A percentile compares a stretch with the other conserved stretches of the same genome.
Evolutionary conservation across 192 early-diverging fungal genomes (phyloP).

Genomic region (Dimargaris xerosporica): DNA sequence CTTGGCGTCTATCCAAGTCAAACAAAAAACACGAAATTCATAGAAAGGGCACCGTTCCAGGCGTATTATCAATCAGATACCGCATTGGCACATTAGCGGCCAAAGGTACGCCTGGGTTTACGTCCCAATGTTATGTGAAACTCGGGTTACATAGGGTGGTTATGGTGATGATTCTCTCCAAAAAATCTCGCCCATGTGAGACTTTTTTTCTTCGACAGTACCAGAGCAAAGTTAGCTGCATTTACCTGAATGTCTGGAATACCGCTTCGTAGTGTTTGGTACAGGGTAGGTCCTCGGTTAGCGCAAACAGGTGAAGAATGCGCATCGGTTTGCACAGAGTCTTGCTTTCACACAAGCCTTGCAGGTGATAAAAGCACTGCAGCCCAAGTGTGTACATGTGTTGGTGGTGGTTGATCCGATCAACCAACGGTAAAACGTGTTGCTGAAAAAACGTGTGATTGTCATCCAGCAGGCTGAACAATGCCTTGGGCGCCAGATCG

Average conservation of each 20-base stretch:
- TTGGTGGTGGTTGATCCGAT: conserved; percentile 36
- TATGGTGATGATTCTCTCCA: background rate
- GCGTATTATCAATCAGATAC: background rate
- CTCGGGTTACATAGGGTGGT: background rate
- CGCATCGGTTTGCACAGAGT: conserved; percentile 37
- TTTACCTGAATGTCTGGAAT: background rate
- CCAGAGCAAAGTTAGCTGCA: background rate
- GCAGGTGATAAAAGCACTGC: conserved; percentile 37
- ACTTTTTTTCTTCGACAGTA: background rate
- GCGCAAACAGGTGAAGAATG: conserved; percentile 46
- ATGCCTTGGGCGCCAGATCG: conserved; percentile 13
- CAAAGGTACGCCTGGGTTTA: too few relatives aligned
- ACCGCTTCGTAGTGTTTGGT: conserved; percentile 13
- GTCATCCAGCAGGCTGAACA: conserved; percentile 34
- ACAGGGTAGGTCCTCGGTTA: conserved; percentile 26
- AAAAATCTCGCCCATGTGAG: background rate
- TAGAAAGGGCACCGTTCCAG: too few relatives aligned
- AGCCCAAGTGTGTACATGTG: conserved; percentile 41
- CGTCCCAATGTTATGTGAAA: too few relatives aligned
- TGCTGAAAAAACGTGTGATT: conserved; percentile 37
- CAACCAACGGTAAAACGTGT: conserved; percentile 32
- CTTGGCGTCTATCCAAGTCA: too few relatives aligned
- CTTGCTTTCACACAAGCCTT: conserved; percentile 26
- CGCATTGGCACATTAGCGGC: background rate
- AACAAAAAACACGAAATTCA: too few relatives aligned